These are phyloP conservation scores for Dactylis glomerata DNA, from an alignment of 176 grass and related monocot species.

Conservation along the genomic window DNA sequence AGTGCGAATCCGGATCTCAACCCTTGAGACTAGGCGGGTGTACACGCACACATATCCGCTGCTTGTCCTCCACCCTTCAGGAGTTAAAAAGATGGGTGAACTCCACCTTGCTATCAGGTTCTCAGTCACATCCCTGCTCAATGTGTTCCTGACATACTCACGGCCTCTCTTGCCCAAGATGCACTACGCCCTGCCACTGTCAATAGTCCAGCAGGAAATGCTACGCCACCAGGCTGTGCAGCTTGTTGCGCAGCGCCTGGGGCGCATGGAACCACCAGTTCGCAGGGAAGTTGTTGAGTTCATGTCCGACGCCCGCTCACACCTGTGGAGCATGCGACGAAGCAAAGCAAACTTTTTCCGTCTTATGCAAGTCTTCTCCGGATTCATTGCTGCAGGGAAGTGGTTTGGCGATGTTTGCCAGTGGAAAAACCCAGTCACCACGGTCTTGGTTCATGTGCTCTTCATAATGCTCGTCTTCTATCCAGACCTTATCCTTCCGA, in stretches of 20 bases:
- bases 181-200: constrained; percentile 75
- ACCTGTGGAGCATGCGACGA: constrained; percentile 90
- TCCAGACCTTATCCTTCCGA: constrained; percentile 90
- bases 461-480: constrained; percentile 82
- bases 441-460: constrained; percentile 69
- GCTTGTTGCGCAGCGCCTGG: constrained; percentile 58
- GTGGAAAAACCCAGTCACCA: constrained; percentile 89
- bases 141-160: constrained; percentile 59
- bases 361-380: constrained; percentile 80
- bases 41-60: constrained; percentile 86
- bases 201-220: constrained; percentile 63
- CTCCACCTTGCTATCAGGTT: constrained; percentile 87
- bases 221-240: constrained; percentile 71
- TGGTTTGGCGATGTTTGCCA: constrained; percentile 74
- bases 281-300: constrained; percentile 86
- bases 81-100: constrained; percentile 94
- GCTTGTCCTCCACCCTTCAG: constrained; percentile 76
- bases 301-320: constrained; percentile 79
- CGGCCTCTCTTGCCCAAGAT: constrained; percentile 87
- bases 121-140: constrained; percentile 67
- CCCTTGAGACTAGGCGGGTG: constrained; percentile 65
- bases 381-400: constrained; percentile 58
- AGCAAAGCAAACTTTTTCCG: constrained; percentile 99
- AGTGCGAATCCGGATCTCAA: constrained; percentile 81
- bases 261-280: constrained; percentile 87